phyloP scores from a whole-genome alignment of 331 rosid genomes.

The Quercus lobata region DNA sequence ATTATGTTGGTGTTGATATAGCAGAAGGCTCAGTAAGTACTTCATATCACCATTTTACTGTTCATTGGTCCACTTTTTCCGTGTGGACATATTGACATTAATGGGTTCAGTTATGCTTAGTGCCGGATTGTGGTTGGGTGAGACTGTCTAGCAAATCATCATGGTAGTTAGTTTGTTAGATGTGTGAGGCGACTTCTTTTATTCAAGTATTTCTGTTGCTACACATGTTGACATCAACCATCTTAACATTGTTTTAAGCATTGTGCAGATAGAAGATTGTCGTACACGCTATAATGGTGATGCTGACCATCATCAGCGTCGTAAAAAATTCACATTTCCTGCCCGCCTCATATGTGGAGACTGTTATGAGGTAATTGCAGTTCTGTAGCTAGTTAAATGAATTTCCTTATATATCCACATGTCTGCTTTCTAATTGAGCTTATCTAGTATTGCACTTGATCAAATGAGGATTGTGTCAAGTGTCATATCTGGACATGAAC shows the following conservation, averaged over 20 bases:
- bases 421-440: not conserved
- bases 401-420: too few relatives aligned
- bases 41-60: not conserved
- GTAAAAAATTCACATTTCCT: constrained; percentile 88
- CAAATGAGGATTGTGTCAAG: not conserved
- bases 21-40: constrained; percentile 90
- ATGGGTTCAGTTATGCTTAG: not conserved
- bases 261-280: constrained; percentile 85
- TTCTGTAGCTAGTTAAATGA: constrained; percentile 2
- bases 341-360: constrained; percentile 98
- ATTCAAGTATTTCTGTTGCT: constrained; percentile 18
- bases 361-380: constrained; percentile 74
- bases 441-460: not conserved
- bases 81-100: not conserved
- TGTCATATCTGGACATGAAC: not conserved
- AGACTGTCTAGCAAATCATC: not conserved
- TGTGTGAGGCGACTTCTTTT: not conserved
- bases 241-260: constrained; percentile 23
- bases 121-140: not conserved
- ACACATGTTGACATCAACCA: constrained; percentile 13
- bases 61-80: not conserved
- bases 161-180: not conserved
- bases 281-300: constrained; percentile 98
- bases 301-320: constrained; percentile 91
- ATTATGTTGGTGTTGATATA: constrained; percentile 95